Evolutionary conservation across 768 basidiomycete species (phyloP), one percentile per base, ranked within the genome.

Genomic region (Phylloporus sp.): DNA sequence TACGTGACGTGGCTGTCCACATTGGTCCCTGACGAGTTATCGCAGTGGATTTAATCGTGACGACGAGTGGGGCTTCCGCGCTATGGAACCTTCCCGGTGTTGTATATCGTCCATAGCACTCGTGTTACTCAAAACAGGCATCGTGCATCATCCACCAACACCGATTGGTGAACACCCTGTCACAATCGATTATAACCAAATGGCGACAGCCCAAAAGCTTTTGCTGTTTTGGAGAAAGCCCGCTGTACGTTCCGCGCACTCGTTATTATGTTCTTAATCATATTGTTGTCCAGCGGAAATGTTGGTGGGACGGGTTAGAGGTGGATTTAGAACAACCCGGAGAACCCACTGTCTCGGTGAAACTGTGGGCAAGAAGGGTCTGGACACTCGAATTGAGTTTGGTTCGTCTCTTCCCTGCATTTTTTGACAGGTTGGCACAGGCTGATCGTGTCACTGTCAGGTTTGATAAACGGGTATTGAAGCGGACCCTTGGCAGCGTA

Each of bases 281-380:
- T 27, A 20, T 16, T 26, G n/a, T 27, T 27, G 3, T 20, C 31
- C n/a, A 97, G 95, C 79, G 97, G 36, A 98, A 99, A 75, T 98
- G 95, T 72, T 99, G 97, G 97, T 99, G 97, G 97, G 97, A 99
- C 61, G 95, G 95, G 11, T 77, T 94, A 34, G 93, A 95, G 58
- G 84, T 95, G 18, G 90, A 97, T 48, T 66, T 97, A 38, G 82
- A 87, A 8, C 75, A 78, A 5, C 66, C 74, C 1, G 82, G 74
- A 5, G 77, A 77, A 32, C 71, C 80, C 45, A 63, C 78, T 9
- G 74, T 79, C 60, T 73, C 70, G 10, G 80, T 95, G 59, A 97
- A 97, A 71, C 78, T 99, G 41, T 98, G 97, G 95, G 94, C 95
- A 18, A 81, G 97, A 52, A 76, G 97, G 52, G 97, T 99, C 15